Percentiles rank a stretch among this genome's conserved stretches.
Conservation (phyloP, 345 rosid genomes). For the Citropsis articulata region DNA sequence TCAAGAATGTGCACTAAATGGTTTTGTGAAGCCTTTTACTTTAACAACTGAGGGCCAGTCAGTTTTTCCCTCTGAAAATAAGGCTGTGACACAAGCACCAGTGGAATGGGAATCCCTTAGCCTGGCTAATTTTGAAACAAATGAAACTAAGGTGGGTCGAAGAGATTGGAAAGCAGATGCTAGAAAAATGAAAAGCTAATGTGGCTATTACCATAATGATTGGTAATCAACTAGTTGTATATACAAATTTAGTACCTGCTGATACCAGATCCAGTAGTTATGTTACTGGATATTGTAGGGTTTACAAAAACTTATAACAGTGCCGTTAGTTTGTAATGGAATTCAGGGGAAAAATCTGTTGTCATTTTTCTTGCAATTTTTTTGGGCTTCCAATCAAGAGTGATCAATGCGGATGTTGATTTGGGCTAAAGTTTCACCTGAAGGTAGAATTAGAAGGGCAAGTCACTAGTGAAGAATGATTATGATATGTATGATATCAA, state of each 20-base stretch:
- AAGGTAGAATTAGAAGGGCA: background rate
- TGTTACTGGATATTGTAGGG: background rate
- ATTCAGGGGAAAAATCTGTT: background rate
- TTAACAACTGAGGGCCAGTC: slow-evolving; percentile 17
- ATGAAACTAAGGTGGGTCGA: slow-evolving; percentile 25
- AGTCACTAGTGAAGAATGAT: background rate
- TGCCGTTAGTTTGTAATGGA: slow-evolving; percentile 1
- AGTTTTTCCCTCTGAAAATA: slow-evolving; percentile 2
- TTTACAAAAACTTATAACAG: background rate
- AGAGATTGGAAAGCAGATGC: slow-evolving; percentile 85
- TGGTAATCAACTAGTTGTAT: background rate
- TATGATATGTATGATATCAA: background rate
- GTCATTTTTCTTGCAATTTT: slow-evolving; percentile 6
- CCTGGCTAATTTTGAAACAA: slow-evolving; percentile 18
- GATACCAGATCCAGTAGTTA: background rate
- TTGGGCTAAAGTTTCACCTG: background rate
- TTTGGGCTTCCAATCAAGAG: slow-evolving; percentile 3
- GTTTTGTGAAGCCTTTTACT: slow-evolving; percentile 16
- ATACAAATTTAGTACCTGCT: background rate
- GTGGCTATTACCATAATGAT: slow-evolving; percentile 10
- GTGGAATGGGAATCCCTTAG: slow-evolving; percentile 17
- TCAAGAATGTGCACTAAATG: slow-evolving; percentile 23
- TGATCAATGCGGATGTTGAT: background rate
- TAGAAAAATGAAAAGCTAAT: slow-evolving; percentile 41
- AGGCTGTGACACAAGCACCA: slow-evolving; percentile 16